Percentiles rank a stretch among this genome's conserved stretches.
Conservation (phyloP, 352 stramenopile genomes). For the Pythium folliculosum region DNA sequence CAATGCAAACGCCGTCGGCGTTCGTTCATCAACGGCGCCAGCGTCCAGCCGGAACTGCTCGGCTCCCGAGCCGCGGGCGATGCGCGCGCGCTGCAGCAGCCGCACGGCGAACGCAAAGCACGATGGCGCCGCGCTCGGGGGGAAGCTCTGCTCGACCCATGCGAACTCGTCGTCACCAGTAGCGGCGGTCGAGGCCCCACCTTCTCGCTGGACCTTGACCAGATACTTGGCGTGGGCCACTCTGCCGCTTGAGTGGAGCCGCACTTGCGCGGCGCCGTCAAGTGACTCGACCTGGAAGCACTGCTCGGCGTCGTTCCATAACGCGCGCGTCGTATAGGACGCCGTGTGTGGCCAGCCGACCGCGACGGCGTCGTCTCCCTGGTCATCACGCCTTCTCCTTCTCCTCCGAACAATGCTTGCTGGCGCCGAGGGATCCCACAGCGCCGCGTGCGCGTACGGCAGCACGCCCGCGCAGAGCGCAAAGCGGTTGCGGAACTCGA, state of each 20-base stretch:
- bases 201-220: slow-evolving; percentile 28
- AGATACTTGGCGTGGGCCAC: slow-evolving; percentile 17
- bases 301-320: slow-evolving; percentile 33
- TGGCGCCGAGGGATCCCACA: not conserved
- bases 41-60: slow-evolving; percentile 1
- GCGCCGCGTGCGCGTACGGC: slow-evolving; percentile 49
- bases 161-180: slow-evolving; percentile 14
- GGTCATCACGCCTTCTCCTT: not conserved
- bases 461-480: slow-evolving; percentile 23
- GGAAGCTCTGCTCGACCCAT: slow-evolving; percentile 50
- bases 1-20: slow-evolving; percentile 18
- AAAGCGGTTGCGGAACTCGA: slow-evolving; percentile 64
- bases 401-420: not conserved
- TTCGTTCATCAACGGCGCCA: not conserved
- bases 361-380: not conserved
- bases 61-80: slow-evolving; percentile 20
- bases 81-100: slow-evolving; percentile 32
- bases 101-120: slow-evolving; percentile 46
- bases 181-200: not conserved
- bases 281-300: slow-evolving; percentile 67
- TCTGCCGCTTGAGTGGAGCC: slow-evolving; percentile 19
- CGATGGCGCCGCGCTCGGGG: slow-evolving; percentile 29
- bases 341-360: slow-evolving; percentile 23
- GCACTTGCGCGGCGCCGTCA: slow-evolving; percentile 52
- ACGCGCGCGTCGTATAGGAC: slow-evolving; percentile 30